These are phyloP conservation scores for Williopsis jadinii DNA, from an alignment of 1,139 yeast genomes.

Conservation along the genomic window DNA sequence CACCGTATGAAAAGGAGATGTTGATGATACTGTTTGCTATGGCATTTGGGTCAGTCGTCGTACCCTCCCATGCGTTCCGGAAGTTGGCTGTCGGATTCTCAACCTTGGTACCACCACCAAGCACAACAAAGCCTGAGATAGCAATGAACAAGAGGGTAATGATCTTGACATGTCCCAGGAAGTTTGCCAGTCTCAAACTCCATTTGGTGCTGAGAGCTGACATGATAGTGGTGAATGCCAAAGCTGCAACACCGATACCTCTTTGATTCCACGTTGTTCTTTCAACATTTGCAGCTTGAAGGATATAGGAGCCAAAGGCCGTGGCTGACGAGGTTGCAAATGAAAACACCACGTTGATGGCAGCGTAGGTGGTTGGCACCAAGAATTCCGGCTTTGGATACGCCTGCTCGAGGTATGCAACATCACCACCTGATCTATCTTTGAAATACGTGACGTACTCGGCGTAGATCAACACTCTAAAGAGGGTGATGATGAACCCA, in stretches of 20 bases:
- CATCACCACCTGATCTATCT: conserved; percentile 36
- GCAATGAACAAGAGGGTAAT: conserved; percentile 32
- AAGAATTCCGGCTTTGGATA: conserved; percentile 34
- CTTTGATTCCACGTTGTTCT: conserved; percentile 35
- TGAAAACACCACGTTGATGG: conserved; percentile 33
- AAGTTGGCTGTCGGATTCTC: conserved; percentile 30
- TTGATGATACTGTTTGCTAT: conserved; percentile 38
- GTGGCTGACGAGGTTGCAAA: conserved; percentile 36
- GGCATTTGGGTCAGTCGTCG: conserved; percentile 35
- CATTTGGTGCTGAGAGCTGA: conserved; percentile 28
- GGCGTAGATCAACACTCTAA: conserved; percentile 31
- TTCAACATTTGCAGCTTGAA: conserved; percentile 31
- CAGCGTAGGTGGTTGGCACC: conserved; percentile 38
- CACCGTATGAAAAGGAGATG: conserved; percentile 37
- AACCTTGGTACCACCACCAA: conserved; percentile 34
- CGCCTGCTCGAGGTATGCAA: conserved; percentile 38
- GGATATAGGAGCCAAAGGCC: conserved; percentile 35
- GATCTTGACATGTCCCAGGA: conserved; percentile 35
- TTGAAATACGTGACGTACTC: conserved; percentile 35
- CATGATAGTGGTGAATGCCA: conserved; percentile 28
- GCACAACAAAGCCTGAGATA: conserved; percentile 33
- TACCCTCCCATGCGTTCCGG: conserved; percentile 34
- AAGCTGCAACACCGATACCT: conserved; percentile 35
- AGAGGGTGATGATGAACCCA: conserved; percentile 33
- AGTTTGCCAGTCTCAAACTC: conserved; percentile 30